Evolutionary conservation across 1,284 basidiomycete species (phyloP).

Genomic region (Moniliophthora roreri): DNA sequence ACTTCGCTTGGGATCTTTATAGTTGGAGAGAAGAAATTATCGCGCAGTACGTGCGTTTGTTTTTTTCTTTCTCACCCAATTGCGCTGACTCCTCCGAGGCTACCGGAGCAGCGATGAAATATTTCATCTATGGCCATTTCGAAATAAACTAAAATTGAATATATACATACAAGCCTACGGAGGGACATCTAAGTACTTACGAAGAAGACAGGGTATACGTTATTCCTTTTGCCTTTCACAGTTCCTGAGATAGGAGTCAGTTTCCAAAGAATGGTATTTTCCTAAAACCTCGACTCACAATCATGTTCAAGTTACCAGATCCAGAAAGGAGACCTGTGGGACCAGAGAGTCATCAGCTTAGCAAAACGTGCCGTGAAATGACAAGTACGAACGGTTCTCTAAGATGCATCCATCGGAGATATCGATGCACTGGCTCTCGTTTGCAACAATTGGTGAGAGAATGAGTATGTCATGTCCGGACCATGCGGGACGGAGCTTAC

Average conservation of each 20-base stretch:
- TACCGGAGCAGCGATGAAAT: no score
- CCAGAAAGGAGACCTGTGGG: slow-evolving; percentile 35
- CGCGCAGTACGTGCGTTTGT: no score
- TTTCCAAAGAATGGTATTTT: no score
- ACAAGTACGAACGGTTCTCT: slow-evolving; percentile 67
- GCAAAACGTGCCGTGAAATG: no score
- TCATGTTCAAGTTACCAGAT: slow-evolving; percentile 55
- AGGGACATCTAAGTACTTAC: not conserved
- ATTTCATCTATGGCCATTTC: no score
- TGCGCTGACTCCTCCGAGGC: no score
- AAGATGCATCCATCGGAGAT: slow-evolving; percentile 95
- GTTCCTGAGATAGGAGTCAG: no score
- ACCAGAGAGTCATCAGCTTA: not conserved
- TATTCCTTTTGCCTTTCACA: not conserved
- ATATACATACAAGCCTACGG: no score
- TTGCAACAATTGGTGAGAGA: slow-evolving; percentile 58
- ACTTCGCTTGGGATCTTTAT: no score
- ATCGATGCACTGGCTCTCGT: slow-evolving; percentile 93
- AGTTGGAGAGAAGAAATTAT: no score
- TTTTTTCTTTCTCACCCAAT: no score
- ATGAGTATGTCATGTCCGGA: slow-evolving; percentile 10
- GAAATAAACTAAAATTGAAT: no score
- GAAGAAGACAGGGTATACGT: not conserved
- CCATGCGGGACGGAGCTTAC: slow-evolving; percentile 29
- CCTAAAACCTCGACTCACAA: slow-evolving; percentile 30